phyloP scores from a whole-genome alignment of 441 rosid genomes.

The Bocquillonia castaneifolia region DNA sequence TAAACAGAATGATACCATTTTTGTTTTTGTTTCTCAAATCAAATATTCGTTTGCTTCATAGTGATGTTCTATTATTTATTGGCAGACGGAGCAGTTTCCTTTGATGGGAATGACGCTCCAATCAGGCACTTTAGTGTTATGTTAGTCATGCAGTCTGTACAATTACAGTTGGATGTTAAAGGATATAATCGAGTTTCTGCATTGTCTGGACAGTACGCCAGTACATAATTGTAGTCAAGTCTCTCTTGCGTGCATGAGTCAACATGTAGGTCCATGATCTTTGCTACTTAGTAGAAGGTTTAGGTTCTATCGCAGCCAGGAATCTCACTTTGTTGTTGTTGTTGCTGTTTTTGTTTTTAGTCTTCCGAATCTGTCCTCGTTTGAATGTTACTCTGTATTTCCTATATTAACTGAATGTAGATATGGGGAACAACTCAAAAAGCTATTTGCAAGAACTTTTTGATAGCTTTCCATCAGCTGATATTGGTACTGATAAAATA shows the following conservation, averaged over 20 bases:
- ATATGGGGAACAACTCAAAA: slow-evolving; percentile 64
- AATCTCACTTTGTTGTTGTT: too few relatives aligned
- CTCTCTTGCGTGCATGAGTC: neutral
- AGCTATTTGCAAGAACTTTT: slow-evolving; percentile 85
- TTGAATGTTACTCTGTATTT: slow-evolving; percentile 15
- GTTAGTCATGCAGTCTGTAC: neutral
- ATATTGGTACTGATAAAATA: slow-evolving; percentile 34
- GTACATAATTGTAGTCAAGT: neutral
- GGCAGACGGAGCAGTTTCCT: neutral
- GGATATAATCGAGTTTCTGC: neutral
- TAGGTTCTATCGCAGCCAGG: neutral
- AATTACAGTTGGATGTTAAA: neutral
- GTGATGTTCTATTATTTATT: neutral
- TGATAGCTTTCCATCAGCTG: slow-evolving; percentile 69
- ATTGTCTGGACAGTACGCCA: neutral
- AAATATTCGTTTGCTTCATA: neutral
- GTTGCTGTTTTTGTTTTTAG: neutral
- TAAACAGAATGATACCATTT: neutral
- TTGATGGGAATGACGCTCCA: neutral
- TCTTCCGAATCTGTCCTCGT: neutral
- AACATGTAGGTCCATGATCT: neutral
- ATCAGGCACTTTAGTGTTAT: too few relatives aligned
- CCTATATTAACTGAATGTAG: slow-evolving; percentile 41
- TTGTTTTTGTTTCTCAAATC: neutral
- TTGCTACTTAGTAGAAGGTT: neutral